Base-by-base conservation (phyloP, 768 basidiomycete species). In the Tephrocybe sp. region DNA sequence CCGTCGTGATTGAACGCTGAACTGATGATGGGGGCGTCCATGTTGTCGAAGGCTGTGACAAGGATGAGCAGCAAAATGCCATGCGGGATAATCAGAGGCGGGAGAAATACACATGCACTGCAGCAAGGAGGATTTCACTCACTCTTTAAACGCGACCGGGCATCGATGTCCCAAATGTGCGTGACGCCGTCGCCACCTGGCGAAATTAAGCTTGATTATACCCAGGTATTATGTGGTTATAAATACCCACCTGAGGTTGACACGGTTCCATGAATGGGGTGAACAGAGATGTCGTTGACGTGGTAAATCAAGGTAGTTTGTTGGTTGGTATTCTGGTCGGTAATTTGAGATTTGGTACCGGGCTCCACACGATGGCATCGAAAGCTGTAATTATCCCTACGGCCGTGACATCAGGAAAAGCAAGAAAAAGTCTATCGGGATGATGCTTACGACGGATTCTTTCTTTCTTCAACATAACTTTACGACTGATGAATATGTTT, bases 121-220 rank as follows among this genome's bases (percentile, higher is more conserved):
- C 7, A 21, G 12, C 20, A 30, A 30, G 12, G 45, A n/a, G 39
- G 28, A 23, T n/a, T n/a, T 30, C n/a, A 69, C 78, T 44, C 59
- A 94, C 93, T 84, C 72, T 93, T 95, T 70, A 97, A 78, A 37
- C 93, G 84, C 10, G 86, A 90, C 50, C 93, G 85, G 5, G 88
- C 84, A 58, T 94, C 88, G 70, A 92, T 93, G 69, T 96, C 92
- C 93, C 93, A 95, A 68, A 89, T 90, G 77, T 90, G 88, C 65
- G 93, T 85, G 1, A 86, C 86, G 17, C 92, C 92, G 56, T 94
- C 92, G 39, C 87, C 78, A 11, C 88, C 88, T 88, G 43, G 44
- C 9, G n/a, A n/a, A n/a, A 45, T 24, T 20, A 39, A 52, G 26
- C 3, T 39, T 7, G 20, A 17, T 3, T 42, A 18, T 30, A 6